phyloP scores from a whole-genome alignment of 2,329 filamentous ascomycete species.

The Xylaria sp. region DNA sequence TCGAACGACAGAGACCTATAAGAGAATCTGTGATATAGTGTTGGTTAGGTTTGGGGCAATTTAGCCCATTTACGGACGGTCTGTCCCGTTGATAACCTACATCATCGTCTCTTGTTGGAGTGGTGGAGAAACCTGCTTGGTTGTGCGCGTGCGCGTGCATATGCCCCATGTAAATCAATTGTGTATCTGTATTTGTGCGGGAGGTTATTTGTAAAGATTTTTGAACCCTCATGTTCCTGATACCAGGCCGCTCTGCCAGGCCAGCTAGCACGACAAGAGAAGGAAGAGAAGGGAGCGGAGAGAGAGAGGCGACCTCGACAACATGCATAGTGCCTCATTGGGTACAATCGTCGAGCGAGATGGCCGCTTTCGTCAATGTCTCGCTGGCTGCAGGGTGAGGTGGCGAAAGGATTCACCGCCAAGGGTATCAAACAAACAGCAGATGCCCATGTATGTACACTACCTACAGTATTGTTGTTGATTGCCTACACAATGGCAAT shows the following conservation, averaged over 20 bases:
- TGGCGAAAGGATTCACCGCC: conserved; percentile 30
- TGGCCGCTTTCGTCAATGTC: conserved; percentile 25
- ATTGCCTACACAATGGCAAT: not conserved
- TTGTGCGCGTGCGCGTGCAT: conserved; percentile 26
- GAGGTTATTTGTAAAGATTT: conserved; percentile 24
- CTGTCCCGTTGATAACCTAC: conserved; percentile 12
- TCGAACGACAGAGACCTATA: not conserved
- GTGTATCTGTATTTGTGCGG: conserved; percentile 17
- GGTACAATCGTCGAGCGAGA: conserved; percentile 23
- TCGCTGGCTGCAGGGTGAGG: conserved; percentile 30
- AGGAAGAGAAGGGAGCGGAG: too few relatives aligned
- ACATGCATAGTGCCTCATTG: conserved; percentile 22
- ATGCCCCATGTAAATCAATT: conserved; percentile 5
- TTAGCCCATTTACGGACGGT: too few relatives aligned
- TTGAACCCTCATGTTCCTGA: conserved; percentile 16
- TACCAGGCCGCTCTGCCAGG: conserved; percentile 1
- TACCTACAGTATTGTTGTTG: too few relatives aligned
- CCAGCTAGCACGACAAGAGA: conserved; percentile 13
- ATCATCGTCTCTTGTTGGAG: conserved; percentile 13
- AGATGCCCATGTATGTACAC: not conserved
- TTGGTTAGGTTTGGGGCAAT: too few relatives aligned
- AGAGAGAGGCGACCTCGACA: conserved; percentile 17
- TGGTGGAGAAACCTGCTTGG: conserved; percentile 22
- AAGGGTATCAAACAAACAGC: conserved; percentile 24
- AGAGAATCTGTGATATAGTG: not conserved